Evolutionary conservation across 202 grass and related monocot species (phyloP), one percentile per base, ranked within the genome.

Genomic region (Digitaria exilis): DNA sequence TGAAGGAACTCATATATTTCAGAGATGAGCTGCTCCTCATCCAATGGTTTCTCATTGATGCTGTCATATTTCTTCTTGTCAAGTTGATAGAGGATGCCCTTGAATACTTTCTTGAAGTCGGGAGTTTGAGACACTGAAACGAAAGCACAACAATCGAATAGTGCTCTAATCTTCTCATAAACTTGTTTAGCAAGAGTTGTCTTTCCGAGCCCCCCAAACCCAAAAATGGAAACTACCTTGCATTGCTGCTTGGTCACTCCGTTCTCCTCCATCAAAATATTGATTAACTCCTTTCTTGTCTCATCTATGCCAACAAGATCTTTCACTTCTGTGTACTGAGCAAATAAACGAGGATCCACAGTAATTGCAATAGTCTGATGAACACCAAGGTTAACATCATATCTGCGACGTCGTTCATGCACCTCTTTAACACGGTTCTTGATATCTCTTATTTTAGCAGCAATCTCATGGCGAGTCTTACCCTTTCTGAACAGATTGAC

Each of bases 131-230:
- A 59, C 0, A 76, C 54, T 4, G 17, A 30, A 16, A 61, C 58
- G 30, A 61, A 61, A 61, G 58, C 58, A 30, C 26, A 13, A 5
- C 58, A 61, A n/a, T 15, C 25, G 9, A 30, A 76, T 14, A 6
- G 15, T 32, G 17, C n/a, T 29, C 26, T 30, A 8, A 49, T 31
- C 29, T 6, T 34, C 1, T 34, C 30, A 7, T 76, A 76, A 1
- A 76, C 54, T 19, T n/a, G 14, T 3, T 44, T 60, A 10, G 73
- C 73, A 60, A 76, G 73, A 2, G 73, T 60, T 2, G 73, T 76
- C n/a, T 76, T 60, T 14, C 54, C 73, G 0, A 76, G 37, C 0
- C 73, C 73, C 4, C 31, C 52, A 42, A 76, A 25, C 10, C 73
- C 73, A 18, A 76, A 51, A 10, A 76, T 44, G 1, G 73, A 76